A percentile compares a stretch with the other conserved stretches of the same genome.
Evolutionary conservation across 345 rosid species (phyloP).

Genomic region (Rhodamnia argentea): DNA sequence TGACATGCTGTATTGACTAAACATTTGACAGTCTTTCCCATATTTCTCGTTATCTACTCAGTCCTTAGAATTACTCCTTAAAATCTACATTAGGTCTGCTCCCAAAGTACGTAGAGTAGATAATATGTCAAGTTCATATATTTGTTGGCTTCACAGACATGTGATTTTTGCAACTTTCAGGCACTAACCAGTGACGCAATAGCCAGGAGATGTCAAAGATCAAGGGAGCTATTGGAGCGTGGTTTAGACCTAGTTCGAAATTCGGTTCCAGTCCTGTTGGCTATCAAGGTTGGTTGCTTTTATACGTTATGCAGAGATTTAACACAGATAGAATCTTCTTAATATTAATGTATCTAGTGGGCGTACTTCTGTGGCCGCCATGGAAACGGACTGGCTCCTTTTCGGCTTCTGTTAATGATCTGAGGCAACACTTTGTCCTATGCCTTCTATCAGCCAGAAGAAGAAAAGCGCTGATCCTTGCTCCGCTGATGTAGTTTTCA

Average conservation of each 20-base stretch:
- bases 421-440: not conserved
- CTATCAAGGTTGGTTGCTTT: constrained; percentile 48
- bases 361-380: not conserved
- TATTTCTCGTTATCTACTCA: not conserved
- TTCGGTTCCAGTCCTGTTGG: constrained; percentile 60
- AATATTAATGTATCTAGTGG: not conserved
- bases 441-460: not conserved
- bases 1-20: not conserved
- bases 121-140: not conserved
- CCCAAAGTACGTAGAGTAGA: not conserved
- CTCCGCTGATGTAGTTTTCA: not conserved
- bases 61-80: not conserved
- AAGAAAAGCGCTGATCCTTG: not conserved
- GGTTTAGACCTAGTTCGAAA: constrained; percentile 37
- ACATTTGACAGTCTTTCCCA: not conserved
- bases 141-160: not conserved
- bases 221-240: constrained; percentile 37
- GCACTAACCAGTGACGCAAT: constrained; percentile 49
- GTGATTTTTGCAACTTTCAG: constrained; percentile 30
- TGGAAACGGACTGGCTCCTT: not conserved
- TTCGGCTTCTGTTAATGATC: not conserved
- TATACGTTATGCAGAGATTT: not conserved
- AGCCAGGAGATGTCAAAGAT: constrained; percentile 34
- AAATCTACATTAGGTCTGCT: not conserved
- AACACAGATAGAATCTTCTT: not conserved